Percentiles rank a stretch among this genome's conserved stretches.
Evolutionary conservation across 164 flowering plant genomes (phyloP).

Genomic region (Macadamia tetraphylla): DNA sequence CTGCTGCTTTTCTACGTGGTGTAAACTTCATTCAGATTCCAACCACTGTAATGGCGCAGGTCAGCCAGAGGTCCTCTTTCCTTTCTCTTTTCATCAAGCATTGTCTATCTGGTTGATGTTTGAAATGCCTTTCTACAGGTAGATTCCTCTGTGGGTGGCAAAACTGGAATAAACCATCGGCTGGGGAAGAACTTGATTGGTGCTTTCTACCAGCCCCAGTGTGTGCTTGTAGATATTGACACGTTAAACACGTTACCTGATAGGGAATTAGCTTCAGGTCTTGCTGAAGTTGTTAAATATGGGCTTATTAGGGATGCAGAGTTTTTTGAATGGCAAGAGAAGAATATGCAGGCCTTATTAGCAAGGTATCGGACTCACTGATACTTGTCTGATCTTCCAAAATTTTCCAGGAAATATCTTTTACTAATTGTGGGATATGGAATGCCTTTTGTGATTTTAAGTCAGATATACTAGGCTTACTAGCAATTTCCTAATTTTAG

Average conservation of each 20-base stretch:
- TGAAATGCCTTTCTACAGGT: constrained; percentile 42
- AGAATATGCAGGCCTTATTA: no score
- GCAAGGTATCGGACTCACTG: no score
- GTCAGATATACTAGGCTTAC: no score
- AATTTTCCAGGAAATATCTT: no score
- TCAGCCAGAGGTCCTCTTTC: constrained; percentile 11
- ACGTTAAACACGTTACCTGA: constrained; percentile 78
- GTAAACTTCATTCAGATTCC: constrained; percentile 99
- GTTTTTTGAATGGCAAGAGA: no score
- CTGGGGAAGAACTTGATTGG: constrained; percentile 96
- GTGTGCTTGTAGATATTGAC: constrained; percentile 90
- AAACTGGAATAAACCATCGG: constrained; percentile 91
- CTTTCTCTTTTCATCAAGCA: neutral
- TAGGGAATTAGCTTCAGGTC: no score
- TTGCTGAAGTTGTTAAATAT: no score
- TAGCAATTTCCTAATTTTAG: no score
- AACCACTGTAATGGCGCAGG: constrained; percentile 99
- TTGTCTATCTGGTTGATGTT: neutral
- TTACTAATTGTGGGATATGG: no score
- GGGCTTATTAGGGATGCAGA: no score
- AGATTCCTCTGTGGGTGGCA: constrained; percentile 99
- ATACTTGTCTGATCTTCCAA: no score
- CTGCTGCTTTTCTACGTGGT: constrained; percentile 91
- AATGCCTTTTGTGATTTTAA: no score
- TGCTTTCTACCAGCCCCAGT: constrained; percentile 97